These are phyloP conservation scores for Termitomyces sp. DNA, from an alignment of 768 basidiomycete genomes.

Conservation along the genomic window DNA sequence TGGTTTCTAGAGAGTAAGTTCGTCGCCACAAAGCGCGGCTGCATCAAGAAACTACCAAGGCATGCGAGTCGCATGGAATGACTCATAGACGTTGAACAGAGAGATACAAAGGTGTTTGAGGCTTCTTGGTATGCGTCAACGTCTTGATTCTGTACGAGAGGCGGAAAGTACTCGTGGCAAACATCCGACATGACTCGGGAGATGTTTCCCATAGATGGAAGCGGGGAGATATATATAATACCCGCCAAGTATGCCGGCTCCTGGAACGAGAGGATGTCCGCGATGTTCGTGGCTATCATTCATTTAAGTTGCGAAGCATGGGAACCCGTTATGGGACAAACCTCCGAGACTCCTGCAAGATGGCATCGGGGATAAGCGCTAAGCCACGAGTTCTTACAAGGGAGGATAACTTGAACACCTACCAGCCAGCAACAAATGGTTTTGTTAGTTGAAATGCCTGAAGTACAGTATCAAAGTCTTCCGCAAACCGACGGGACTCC, in stretches of 20 bases:
- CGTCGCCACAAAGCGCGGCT: constrained; percentile 23
- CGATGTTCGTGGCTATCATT: constrained; percentile 22
- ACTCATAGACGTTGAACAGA: constrained; percentile 18
- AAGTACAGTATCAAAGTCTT: constrained; percentile 32
- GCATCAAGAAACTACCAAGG: constrained; percentile 25
- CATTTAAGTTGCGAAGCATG: constrained; percentile 1
- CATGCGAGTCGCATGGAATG: constrained; percentile 18
- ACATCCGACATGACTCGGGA: constrained; percentile 18
- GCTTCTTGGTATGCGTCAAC: constrained; percentile 25
- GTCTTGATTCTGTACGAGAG: constrained; percentile 18
- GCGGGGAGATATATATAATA: constrained; percentile 25
- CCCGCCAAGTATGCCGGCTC: constrained; percentile 26
- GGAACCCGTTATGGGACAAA: constrained; percentile 11
- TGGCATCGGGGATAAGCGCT: background rate
- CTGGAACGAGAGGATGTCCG: constrained; percentile 26
- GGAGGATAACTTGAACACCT: background rate
- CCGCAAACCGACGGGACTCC: constrained; percentile 26
- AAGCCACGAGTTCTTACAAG: background rate
- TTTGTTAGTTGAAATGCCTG: constrained; percentile 26
- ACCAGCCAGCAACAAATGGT: constrained; percentile 34
- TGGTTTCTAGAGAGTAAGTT: constrained; percentile 25
- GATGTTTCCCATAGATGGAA: constrained; percentile 27
- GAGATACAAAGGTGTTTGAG: constrained; percentile 19
- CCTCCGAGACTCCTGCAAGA: constrained; percentile 25
- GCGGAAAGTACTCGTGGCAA: constrained; percentile 19